Evolutionary conservation across 208 protist genomes (phyloP).

Genomic region (Tetramitus jugosus): DNA sequence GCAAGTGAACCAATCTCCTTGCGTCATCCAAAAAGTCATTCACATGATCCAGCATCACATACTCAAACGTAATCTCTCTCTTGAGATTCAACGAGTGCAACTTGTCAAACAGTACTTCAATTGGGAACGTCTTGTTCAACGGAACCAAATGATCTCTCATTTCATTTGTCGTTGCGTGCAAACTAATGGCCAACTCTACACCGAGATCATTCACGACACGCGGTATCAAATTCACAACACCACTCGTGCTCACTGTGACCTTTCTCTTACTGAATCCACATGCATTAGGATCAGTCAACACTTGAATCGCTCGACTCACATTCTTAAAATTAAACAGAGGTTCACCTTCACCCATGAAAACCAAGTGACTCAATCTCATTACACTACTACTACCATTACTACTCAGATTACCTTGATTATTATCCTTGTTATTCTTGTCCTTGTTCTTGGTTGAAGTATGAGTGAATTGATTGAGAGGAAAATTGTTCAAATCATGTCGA

Average conservation of each 20-base stretch:
- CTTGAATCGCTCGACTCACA: background rate
- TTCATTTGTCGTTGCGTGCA: constrained; percentile 16
- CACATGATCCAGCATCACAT: constrained; percentile 16
- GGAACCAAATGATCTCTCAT: constrained; percentile 3
- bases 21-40: constrained; percentile 18
- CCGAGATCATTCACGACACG: background rate
- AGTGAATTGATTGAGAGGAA: no score
- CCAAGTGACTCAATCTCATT: background rate
- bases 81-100: background rate
- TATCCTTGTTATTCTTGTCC: background rate
- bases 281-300: background rate
- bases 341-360: constrained; percentile 23
- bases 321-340: constrained; percentile 17
- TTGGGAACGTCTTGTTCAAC: constrained; percentile 9
- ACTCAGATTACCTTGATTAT: no score
- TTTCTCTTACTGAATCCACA: constrained; percentile 8
- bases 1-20: background rate
- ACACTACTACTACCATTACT: no score
- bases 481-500: background rate
- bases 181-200: constrained; percentile 1
- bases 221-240: background rate
- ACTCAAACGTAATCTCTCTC: constrained; percentile 5
- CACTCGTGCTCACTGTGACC: background rate
- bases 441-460: background rate
- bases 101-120: background rate